These are phyloP conservation scores for Claviceps purpurea DNA, from an alignment of 2,329 filamentous ascomycete species.

Conservation along the genomic window DNA sequence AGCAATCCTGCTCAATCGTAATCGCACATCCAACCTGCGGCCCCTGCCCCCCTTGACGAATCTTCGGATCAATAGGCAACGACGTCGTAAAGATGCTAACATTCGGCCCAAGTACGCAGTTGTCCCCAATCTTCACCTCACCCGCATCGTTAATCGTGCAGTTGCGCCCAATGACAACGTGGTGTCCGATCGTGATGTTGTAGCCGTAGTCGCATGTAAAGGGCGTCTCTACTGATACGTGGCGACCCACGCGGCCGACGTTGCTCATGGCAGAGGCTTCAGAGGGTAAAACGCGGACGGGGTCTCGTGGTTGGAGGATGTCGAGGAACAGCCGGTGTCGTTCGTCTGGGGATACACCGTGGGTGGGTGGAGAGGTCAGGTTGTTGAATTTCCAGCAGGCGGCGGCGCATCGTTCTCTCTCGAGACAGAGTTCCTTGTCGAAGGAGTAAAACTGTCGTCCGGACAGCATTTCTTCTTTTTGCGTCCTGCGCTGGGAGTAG, in stretches of 20 bases:
- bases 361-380: constrained; percentile 55
- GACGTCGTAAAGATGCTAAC: constrained; percentile 75
- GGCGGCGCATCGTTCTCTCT: constrained; percentile 71
- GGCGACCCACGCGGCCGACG: constrained; percentile 54
- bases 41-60: constrained; percentile 60
- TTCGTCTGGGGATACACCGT: constrained; percentile 56
- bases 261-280: constrained; percentile 38
- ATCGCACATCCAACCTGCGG: constrained; percentile 58
- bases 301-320: constrained; percentile 52
- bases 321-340: constrained; percentile 56
- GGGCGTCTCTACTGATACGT: constrained; percentile 69
- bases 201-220: constrained; percentile 94
- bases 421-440: constrained; percentile 62
- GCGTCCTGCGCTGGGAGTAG: constrained; percentile 39
- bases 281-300: constrained; percentile 41
- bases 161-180: constrained; percentile 70
- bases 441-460: constrained; percentile 71
- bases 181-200: constrained; percentile 77
- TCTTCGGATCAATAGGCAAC: constrained; percentile 57
- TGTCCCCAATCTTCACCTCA: constrained; percentile 66
- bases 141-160: constrained; percentile 83
- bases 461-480: constrained; percentile 83
- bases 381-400: constrained; percentile 82
- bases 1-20: constrained; percentile 73
- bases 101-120: constrained; percentile 65